phyloP scores from a whole-genome alignment of 495 filamentous ascomycete species.

The Annulohypoxylon maeteangense region DNA sequence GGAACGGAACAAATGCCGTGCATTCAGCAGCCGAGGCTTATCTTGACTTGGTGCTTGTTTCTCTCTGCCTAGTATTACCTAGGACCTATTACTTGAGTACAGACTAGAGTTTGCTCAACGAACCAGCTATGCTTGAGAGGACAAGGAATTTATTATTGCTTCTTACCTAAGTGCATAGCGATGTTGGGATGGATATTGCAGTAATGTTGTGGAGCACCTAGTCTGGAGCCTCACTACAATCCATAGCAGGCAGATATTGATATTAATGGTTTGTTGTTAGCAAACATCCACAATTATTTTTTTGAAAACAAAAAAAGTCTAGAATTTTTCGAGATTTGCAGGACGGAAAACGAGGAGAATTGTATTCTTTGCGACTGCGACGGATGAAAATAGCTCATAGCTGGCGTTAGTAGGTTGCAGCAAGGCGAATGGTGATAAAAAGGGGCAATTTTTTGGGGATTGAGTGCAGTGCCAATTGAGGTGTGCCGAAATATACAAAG shows the following conservation, averaged over 20 bases:
- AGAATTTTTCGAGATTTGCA: not conserved
- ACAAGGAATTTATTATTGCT: not conserved
- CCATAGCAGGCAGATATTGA: not conserved
- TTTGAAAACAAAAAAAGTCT: not conserved
- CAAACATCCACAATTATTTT: not conserved
- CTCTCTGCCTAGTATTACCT: not conserved
- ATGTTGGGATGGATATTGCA: not conserved
- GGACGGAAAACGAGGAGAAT: not conserved
- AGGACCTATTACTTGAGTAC: too few species aligned
- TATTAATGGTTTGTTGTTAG: not conserved
- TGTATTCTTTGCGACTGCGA: not conserved
- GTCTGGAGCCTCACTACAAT: not conserved
- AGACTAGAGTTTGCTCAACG: not conserved
- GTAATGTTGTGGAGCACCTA: not conserved
- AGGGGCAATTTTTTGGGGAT: not conserved
- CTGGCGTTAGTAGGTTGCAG: constrained; percentile 3
- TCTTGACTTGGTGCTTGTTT: not conserved
- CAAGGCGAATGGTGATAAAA: constrained; percentile 3
- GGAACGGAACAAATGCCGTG: constrained; percentile 8
- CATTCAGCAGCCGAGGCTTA: constrained; percentile 1
- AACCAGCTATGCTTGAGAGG: not conserved
- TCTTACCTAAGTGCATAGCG: not conserved
- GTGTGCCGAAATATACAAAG: not conserved
- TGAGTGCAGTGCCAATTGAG: not conserved
- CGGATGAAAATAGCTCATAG: constrained; percentile 2